Base-by-base conservation (phyloP, 495 filamentous ascomycete species). In the Niebla homalea region DNA sequence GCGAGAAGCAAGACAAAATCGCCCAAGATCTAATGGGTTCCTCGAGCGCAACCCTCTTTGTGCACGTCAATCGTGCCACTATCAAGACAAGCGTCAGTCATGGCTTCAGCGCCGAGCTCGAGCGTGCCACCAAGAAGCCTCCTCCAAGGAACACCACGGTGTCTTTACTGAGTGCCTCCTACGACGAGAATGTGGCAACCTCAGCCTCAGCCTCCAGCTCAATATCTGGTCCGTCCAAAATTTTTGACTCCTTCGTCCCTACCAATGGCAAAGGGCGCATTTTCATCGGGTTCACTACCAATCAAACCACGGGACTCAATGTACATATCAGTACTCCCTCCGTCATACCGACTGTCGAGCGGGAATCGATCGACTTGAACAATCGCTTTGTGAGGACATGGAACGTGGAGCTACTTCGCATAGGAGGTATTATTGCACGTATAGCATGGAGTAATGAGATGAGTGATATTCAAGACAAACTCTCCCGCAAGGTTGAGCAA, bases 321-420 rank as follows among this genome's bases (percentile, higher is more conserved):
- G 85, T 88, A 57, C 93, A 99, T 66, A 84, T 99, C n/a, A 95
- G 89, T n/a, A 93, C 93, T 1, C 89, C 89, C 6, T 95, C 90
- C 15, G 82, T 97, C 36, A 97, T 99, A 54, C 93, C 93, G 3
- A 99, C 93, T 0, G 93, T 97, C n/a, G 93, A 99, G 68, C 79
- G 93, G 49, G 93, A 99, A 64, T 88, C 83, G 45, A 94, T 97
- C 40, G 93, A 99, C 61, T 73, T 99, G 46, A 97, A 97, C 65
- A 92, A 93, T 39, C 81, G 88, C 43, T 89, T 84, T 69, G 88
- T 99, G 19, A 82, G 85, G 38, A 85, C 80, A 26, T 99, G 93
- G 93, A 99, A 99, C 61, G 67, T 82, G n/a, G 93, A 96, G 61
- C 85, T 99, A 79, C 69, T 99, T 18, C 78, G 90, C 38, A 82